Base-by-base conservation (phyloP, 208 protist genomes). In the Herpetomonas samuelpessoai region DNA sequence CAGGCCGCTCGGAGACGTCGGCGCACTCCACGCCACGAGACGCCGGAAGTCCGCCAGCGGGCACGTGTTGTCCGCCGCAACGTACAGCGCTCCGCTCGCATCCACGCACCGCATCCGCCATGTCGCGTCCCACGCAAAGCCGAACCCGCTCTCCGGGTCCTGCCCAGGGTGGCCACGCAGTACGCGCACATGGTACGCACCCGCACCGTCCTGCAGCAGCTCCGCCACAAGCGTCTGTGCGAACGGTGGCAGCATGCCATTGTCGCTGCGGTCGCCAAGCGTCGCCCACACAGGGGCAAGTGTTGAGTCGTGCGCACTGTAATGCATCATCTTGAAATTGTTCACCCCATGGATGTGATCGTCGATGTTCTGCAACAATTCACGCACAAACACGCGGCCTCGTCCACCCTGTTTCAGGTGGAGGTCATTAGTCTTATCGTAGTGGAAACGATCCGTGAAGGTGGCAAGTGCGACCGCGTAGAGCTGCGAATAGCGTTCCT, bases 281-380 rank as follows among this genome's bases (percentile, higher is more conserved):
- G 76, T 83, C 7, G 51, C 57, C 31, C 68, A 56, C 21, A 74
- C 18, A 35, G 57, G 49, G 2, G 24, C 62, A 25, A 84, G 24
- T 14, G 61, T 71, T 6, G 64, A 68, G 61, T 84, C 72, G 60
- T 80, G 73, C 2, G 63, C 63, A 50, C 68, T 78, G 77, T 84
- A 84, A 30, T 80, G 73, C 63, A 76, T 76, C 49, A 88, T 48
- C 66, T 76, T 84, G 57, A 64, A 85, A 22, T 1, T 69, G 45
- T 64, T 76, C 2, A 55, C 55, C 30, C 62, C 79, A 9, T 30
- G 31, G 21, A 73, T 67, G 31, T 68, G 38, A 18, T 45, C 28
- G 28, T 76, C 26, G 39, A 82, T 71, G 67, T 85, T 84, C 28
- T 16, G 7, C n/a, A 86, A 50, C 6, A 83, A 48, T 61, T 86